Conservation (phyloP, 192 early-diverging fungal genomes). For the Rhizophagus sp. region DNA sequence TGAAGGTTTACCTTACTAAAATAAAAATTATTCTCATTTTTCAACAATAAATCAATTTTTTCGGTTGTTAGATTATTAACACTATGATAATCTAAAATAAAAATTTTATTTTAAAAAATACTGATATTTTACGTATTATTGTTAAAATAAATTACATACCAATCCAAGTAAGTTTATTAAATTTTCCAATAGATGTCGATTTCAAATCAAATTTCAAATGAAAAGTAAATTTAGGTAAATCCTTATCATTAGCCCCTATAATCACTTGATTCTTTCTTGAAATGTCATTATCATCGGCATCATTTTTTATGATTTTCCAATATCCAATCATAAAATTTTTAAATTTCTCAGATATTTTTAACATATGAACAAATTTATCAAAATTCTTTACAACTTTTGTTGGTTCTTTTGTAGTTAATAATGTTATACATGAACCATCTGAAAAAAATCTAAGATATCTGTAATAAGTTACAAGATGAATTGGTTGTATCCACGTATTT, state of each 20-base stretch:
- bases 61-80: slow-evolving; percentile 4
- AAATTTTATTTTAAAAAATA: neutral
- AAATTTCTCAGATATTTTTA: too few species aligned
- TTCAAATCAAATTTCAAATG: slow-evolving; percentile 34
- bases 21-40: neutral
- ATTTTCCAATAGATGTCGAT: slow-evolving; percentile 35
- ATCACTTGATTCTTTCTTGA: neutral
- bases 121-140: neutral
- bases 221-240: slow-evolving; percentile 32
- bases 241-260: slow-evolving; percentile 27
- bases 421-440: slow-evolving; percentile 38
- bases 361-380: neutral
- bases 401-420: slow-evolving; percentile 34
- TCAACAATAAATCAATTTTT: neutral
- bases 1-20: neutral
- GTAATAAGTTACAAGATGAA: slow-evolving; percentile 48
- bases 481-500: slow-evolving; percentile 36
- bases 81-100: slow-evolving; percentile 10
- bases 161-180: slow-evolving; percentile 39
- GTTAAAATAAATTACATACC: neutral
- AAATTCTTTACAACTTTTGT: slow-evolving; percentile 29
- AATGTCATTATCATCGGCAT: too few species aligned
- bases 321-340: too few species aligned
- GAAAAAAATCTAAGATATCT: slow-evolving; percentile 42
- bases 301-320: too few species aligned